phyloP scores from a whole-genome alignment of 2,329 filamentous ascomycete species.

The Phialophora macrospora region DNA sequence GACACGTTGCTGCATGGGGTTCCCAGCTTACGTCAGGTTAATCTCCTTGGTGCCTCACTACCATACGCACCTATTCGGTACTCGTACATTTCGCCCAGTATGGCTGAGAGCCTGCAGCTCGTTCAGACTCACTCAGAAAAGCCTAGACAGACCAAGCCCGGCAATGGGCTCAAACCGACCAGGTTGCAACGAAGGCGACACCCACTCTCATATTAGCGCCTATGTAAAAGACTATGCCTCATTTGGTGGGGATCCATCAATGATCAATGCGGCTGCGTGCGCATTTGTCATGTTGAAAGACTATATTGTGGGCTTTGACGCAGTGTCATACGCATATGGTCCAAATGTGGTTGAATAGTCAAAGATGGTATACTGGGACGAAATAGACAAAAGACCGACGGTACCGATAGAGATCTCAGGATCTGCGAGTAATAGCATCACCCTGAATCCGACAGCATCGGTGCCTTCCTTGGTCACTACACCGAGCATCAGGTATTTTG shows the following conservation, averaged over 20 bases:
- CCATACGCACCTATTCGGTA: neutral
- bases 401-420: neutral
- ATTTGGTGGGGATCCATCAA: neutral
- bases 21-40: constrained; percentile 13
- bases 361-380: neutral
- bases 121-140: constrained; percentile 18
- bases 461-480: no score
- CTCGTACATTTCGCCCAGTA: neutral
- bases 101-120: constrained; percentile 12
- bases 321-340: constrained; percentile 7
- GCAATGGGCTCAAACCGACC: neutral
- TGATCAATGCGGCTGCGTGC: neutral
- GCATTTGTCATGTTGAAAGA: constrained; percentile 3
- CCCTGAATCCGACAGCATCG: neutral
- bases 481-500: neutral
- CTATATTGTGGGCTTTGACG: neutral
- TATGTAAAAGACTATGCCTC: neutral
- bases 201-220: constrained; percentile 7
- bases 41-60: neutral
- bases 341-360: neutral
- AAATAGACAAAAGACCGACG: neutral
- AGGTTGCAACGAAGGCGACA: neutral
- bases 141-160: constrained; percentile 4
- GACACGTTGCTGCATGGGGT: neutral
- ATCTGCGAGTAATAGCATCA: neutral